A percentile compares a stretch with the other conserved stretches of the same genome.
These are phyloP conservation scores for Pythium utonaiense DNA, from an alignment of 352 stramenopile species.

Conservation along the genomic window DNA sequence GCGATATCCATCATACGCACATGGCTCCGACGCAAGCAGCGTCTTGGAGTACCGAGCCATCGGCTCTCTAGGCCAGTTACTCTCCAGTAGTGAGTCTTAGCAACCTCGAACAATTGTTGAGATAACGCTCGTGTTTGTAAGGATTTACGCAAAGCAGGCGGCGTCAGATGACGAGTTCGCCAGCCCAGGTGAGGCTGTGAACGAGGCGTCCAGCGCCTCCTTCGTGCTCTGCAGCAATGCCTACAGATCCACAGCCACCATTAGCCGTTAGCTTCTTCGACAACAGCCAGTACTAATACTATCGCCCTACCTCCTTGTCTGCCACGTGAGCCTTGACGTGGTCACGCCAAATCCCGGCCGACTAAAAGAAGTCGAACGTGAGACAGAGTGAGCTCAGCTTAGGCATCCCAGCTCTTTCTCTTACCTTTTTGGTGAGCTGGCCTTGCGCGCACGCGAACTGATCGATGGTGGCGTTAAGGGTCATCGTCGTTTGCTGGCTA, in stretches of 20 bases:
- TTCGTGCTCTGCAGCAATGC: conserved; percentile 41
- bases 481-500: conserved; percentile 37
- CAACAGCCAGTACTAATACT: too few relatives aligned
- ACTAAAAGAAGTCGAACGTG: conserved; percentile 8
- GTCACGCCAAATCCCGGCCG: conserved; percentile 46
- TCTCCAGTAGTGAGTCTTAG: not conserved
- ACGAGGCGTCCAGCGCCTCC: conserved; percentile 29
- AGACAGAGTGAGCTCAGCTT: not conserved
- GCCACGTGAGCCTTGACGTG: conserved; percentile 37
- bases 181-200: conserved; percentile 6
- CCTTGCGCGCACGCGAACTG: conserved; percentile 59
- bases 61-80: not conserved
- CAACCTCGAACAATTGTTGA: not conserved
- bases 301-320: conserved; percentile 38
- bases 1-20: not conserved
- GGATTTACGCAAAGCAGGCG: conserved; percentile 1
- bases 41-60: not conserved
- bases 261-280: too few relatives aligned
- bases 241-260: too few relatives aligned
- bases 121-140: not conserved
- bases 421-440: conserved; percentile 52
- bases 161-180: not conserved
- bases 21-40: not conserved
- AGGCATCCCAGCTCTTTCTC: too few relatives aligned
- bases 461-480: conserved; percentile 44